Base-by-base conservation (phyloP, 202 grass and related monocot species). In the Hordeum pubiflorum region DNA sequence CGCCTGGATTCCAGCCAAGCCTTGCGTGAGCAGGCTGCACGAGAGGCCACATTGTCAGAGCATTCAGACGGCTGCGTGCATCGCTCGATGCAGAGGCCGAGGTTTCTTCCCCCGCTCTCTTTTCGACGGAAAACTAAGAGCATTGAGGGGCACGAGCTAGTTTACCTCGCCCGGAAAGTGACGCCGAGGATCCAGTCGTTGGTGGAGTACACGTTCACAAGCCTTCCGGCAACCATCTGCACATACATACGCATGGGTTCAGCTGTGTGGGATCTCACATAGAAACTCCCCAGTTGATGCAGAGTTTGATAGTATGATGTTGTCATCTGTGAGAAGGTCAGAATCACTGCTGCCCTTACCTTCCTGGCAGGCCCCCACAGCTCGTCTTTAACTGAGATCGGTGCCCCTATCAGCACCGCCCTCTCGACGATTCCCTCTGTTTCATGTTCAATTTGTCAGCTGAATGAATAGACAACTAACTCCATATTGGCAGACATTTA, bases 121-220 rank as follows among this genome's bases (percentile, higher is more conserved):
- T 50, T 50, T 50, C 46, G 14, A 50, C 46, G 14, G 6, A 50
- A 50, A 17, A 50, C 14, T 2, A 50, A 32, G 27, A 17, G 60
- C 6, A 31, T 33, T 63, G 6, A 63, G 27, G 60, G 60, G 15
- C 32, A 18, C 27, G 10, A 68, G 37, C 41, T 44, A 78, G 61
- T 81, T 89, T 89, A 95, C 96, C 96, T 99, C 40, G 96, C 96
- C 43, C 96, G 90, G 58, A 95, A 99, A 59, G 90, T 86, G 58
- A 99, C 23, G 32, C 96, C 92, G 54, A 99, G 96, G 82, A 95
- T 91, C 96, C 96, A 99, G 62, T 95, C 96, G 59, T 83, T 99
- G 24, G 77, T 93, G 2, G 96, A 99, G 82, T 93, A 99, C 5
- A 92, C 90, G 79, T 98, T 99, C 75, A 99, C 86, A 74, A 99